Percentiles rank a stretch among this genome's conserved stretches.
Conservation (phyloP, 306 rosid genomes). For the Quercus mongolica region DNA sequence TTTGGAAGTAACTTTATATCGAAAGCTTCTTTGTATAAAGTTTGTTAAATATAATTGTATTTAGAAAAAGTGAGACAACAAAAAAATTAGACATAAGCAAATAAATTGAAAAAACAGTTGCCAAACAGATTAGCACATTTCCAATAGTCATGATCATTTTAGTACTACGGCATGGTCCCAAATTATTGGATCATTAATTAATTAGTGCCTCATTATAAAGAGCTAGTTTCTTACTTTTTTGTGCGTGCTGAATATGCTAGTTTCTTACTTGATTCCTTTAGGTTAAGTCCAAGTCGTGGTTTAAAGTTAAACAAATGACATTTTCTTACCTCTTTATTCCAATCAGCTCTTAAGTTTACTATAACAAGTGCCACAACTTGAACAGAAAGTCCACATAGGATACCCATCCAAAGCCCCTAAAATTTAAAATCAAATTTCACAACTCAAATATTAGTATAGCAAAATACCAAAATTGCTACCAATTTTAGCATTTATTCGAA, state of each 20-base stretch:
- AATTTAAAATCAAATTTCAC: not conserved
- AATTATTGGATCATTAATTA: not conserved
- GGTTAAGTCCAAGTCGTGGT: not conserved
- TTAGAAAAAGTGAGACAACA: too few relatives aligned
- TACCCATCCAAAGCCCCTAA: conserved; percentile 67
- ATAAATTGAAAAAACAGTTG: too few relatives aligned
- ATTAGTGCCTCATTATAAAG: not conserved
- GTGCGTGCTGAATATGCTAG: not conserved
- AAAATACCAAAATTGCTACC: too few relatives aligned
- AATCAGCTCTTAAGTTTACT: conserved; percentile 35
- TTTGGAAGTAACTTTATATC: too few relatives aligned
- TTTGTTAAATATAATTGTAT: too few relatives aligned
- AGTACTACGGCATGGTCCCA: not conserved
- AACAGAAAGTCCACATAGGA: conserved; percentile 54
- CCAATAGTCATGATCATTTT: too few relatives aligned
- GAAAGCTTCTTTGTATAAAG: too few relatives aligned
- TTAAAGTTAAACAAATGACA: not conserved
- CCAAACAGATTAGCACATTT: too few relatives aligned
- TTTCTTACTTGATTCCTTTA: not conserved
- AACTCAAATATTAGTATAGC: not conserved
- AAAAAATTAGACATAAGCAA: too few relatives aligned
- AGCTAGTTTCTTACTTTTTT: too few relatives aligned
- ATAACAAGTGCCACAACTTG: conserved; percentile 38
- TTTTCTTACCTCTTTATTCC: conserved; percentile 41
- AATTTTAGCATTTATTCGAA: too few relatives aligned